These are phyloP conservation scores for Fusarium transvaalense DNA, from an alignment of 2,329 filamentous ascomycete genomes.

Conservation along the genomic window DNA sequence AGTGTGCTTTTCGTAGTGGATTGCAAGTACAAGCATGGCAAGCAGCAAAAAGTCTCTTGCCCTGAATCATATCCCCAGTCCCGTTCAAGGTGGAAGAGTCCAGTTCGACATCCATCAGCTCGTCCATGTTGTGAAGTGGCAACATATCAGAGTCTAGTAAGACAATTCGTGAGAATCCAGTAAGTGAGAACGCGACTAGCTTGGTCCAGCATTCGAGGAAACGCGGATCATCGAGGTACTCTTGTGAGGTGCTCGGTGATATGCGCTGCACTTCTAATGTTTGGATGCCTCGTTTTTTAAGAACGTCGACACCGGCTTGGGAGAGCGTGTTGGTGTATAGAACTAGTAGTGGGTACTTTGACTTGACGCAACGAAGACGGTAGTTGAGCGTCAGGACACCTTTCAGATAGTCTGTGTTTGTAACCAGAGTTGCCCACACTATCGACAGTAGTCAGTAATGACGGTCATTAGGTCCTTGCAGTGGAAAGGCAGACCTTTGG, in stretches of 20 bases:
- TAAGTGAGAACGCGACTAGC: constrained; percentile 10
- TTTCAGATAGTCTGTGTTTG: constrained; percentile 17
- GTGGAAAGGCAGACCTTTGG: background rate
- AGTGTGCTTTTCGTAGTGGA: constrained; percentile 10
- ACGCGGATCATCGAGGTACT: background rate
- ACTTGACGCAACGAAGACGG: constrained; percentile 14
- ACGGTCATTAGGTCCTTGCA: rapidly evolving
- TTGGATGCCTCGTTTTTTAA: background rate
- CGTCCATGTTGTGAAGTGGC: constrained; percentile 21
- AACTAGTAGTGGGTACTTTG: constrained; percentile 1
- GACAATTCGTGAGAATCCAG: constrained; percentile 8
- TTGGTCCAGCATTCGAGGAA: constrained; percentile 19
- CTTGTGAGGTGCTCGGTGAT: background rate
- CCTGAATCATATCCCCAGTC: rapidly evolving
- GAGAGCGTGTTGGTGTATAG: constrained; percentile 16
- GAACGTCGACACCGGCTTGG: background rate
- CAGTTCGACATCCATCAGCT: constrained; percentile 17
- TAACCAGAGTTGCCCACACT: constrained; percentile 34
- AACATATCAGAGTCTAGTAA: constrained; percentile 27
- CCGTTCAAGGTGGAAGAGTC: background rate
- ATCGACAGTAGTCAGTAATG: background rate
- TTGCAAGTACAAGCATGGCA: constrained; percentile 33
- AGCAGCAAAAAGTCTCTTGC: constrained; percentile 24
- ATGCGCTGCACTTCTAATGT: background rate
- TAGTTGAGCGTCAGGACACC: constrained; percentile 25